Base-by-base conservation (phyloP, 768 basidiomycete genomes). In the Ramaria sp. region DNA sequence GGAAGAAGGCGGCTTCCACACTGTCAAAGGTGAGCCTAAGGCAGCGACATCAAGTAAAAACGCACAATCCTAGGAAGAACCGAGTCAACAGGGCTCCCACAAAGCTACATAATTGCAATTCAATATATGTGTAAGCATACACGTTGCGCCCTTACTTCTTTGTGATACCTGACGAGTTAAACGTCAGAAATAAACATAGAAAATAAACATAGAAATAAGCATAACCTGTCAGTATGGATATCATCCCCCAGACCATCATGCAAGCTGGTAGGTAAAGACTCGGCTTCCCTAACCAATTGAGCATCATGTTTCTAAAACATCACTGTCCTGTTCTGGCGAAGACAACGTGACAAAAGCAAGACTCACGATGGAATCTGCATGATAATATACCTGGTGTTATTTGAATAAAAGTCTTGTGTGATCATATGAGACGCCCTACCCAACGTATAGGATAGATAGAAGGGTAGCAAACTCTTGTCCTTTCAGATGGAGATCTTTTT, bases 61-160 rank as follows among this genome's bases (percentile, higher is more conserved):
- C 81, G 19, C 81, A 74, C 60, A 85, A 84, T 37, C 90, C 91
- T 34, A 91, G 75, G 66, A 86, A 78, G 69, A 91, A 91, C 20
- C 89, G 77, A 0, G 82, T 82, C 12, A 81, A 67, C 11, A 88
- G 73, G 7, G 78, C 84, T 22, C 81, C 78, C n/a, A 72, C 66
- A 61, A 83, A 93, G 66, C 81, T 82, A 37, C 17, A 43, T 13
- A 37, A 37, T 13, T 37, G 3, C 34, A 37, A 37, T 27, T 27
- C 17, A 22, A n/a, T 7, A 43, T 12, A 43, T n/a, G 10, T 27
- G 5, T 9, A n/a, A n/a, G 42, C n/a, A 43, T 27, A 27, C 27
- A 1, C 4, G 11, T n/a, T 9, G 2, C 7, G 17, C n/a, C 20
- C 42, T 17, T 43, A 43, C 42, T 19, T 43, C 42, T 43, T 43